Percentiles rank a stretch among this genome's conserved stretches.
Conservation (phyloP, 305 asterid species). For the Plantago rigida region DNA sequence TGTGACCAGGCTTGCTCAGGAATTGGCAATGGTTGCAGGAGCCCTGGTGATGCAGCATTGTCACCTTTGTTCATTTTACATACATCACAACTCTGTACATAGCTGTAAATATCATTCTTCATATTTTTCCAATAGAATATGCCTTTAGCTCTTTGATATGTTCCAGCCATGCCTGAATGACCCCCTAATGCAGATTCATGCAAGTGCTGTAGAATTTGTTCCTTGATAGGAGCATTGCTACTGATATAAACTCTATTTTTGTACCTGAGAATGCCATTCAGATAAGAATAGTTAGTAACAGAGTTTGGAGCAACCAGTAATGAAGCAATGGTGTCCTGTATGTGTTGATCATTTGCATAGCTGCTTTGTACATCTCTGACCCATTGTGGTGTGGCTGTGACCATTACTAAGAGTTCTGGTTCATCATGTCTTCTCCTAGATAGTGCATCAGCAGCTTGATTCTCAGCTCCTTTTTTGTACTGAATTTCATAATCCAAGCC, state of each 20-base stretch:
- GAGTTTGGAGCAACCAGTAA: not conserved
- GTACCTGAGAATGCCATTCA: not conserved
- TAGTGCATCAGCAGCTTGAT: constrained; percentile 7
- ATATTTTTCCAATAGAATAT: not conserved
- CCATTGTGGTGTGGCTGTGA: not conserved
- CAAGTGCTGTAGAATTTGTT: not conserved
- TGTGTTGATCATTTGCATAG: not conserved
- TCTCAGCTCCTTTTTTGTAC: too few relatives aligned
- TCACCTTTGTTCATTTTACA: not conserved
- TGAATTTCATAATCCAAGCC: too few relatives aligned
- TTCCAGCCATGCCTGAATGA: not conserved
- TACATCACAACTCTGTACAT: not conserved
- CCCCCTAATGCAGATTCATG: constrained; percentile 6
- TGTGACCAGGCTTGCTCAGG: too few relatives aligned
- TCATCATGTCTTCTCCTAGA: not conserved
- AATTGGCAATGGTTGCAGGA: too few relatives aligned
- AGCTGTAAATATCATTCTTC: not conserved
- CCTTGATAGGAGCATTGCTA: not conserved
- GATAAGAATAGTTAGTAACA: not conserved
- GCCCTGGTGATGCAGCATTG: not conserved
- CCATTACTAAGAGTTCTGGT: not conserved
- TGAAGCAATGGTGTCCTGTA: not conserved
- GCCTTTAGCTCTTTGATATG: not conserved
- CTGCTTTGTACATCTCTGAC: not conserved
- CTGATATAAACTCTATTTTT: not conserved